Base-by-base conservation (phyloP, 768 basidiomycete species). In the Scleroderma bovista region DNA sequence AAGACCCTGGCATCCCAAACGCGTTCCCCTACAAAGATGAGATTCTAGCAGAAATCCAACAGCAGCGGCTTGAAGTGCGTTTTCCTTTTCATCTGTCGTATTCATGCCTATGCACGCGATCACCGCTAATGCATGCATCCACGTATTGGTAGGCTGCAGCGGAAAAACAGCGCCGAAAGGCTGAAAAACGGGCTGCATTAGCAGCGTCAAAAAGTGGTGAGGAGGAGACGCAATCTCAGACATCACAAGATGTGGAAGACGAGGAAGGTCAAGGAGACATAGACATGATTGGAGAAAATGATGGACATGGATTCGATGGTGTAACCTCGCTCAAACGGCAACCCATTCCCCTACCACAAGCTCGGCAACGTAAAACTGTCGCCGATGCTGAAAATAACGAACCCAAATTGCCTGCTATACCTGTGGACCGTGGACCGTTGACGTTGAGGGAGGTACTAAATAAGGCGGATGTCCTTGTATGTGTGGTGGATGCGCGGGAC, bases 1-100 rank as follows among this genome's bases (percentile, higher is more conserved):
- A 91, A 66, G 93, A 97, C 66, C 91, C 88, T 26, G 93, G 93
- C 40, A 93, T 96, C 56, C 93, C 93, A 7, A 94, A 88, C 68
- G 84, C 82, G 51, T 93, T 93, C 70, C 93, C 91, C 4, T 93
- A 85, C 76, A 97, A 95, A 69, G 93, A 94, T 60, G 84, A 92
- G 68, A 86, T 97, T 55, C 73, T 97, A 24, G 93, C 92, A 5
- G 93, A 97, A 60, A 78, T 95, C 46, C 84, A 85, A 40, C 88
- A 88, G 58, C 78, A 89, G 62, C 82, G 92, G 54, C 75, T 88
- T 60, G 68, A 75, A 54, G 92, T 93, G 59, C 12, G 17, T 37
- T 26, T 47, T 36, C 40, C 2, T 16, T 43, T 38, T 23, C 12
- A 29, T 29, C 26, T 29, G 26, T 47, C 6, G 3, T 19, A 15